A percentile compares a stretch with the other conserved stretches of the same genome.
Conservation (phyloP, 768 basidiomycete genomes). For the Clitopilus hobsonii region DNA sequence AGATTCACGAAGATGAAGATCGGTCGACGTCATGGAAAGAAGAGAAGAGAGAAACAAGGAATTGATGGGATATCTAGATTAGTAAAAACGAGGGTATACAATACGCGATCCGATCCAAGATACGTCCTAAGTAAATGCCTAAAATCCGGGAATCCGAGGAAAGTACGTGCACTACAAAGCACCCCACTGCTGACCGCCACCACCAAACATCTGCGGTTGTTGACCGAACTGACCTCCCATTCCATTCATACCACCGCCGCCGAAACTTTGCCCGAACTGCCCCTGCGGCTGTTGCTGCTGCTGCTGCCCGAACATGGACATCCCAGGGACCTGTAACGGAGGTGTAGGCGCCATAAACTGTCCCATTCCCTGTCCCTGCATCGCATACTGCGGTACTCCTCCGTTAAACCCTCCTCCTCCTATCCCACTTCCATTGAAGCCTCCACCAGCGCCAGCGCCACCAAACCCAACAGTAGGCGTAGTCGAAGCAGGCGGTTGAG, state of each 20-base stretch:
- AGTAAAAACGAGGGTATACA: too few relatives aligned
- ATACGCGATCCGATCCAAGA: too few relatives aligned
- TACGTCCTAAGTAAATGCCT: neutral
- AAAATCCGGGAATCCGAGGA: neutral
- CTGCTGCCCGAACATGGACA: neutral
- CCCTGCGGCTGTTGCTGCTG: neutral
- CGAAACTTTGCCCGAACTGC: neutral
- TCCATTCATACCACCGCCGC: neutral
- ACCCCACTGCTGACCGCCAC: neutral
- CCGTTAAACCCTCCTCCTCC: neutral
- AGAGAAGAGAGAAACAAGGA: neutral
- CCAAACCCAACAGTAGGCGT: neutral
- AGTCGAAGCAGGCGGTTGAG: constrained; percentile 10
- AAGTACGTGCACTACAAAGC: neutral
- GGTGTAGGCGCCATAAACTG: neutral
- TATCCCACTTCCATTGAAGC: neutral
- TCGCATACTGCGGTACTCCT: neutral
- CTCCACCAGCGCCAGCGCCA: neutral
- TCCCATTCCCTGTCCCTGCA: neutral
- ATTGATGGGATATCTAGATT: neutral
- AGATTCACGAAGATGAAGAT: constrained; percentile 30
- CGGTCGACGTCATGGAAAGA: too few relatives aligned
- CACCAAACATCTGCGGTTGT: neutral
- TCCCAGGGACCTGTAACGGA: neutral
- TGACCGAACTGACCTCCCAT: neutral